phyloP scores from a whole-genome alignment of 352 stramenopile species.

The Pythium aristosporum region DNA sequence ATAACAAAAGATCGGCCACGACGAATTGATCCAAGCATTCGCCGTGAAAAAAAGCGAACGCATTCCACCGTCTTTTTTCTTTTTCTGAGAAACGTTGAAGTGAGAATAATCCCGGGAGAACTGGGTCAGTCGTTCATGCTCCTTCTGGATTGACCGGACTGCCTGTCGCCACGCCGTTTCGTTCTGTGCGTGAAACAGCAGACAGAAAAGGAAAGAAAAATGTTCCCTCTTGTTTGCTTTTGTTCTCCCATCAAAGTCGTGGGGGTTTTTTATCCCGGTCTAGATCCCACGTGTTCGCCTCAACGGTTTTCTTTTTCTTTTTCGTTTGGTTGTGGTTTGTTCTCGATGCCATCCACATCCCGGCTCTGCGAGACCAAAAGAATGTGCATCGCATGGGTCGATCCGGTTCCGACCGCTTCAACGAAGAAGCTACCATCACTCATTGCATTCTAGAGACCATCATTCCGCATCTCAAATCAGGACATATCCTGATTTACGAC shows the following conservation, averaged over 20 bases:
- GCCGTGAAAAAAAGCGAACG: no score
- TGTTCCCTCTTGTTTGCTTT: not conserved
- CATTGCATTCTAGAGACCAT: slow-evolving; percentile 6
- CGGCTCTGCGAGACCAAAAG: not conserved
- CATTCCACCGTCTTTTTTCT: no score
- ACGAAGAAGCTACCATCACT: slow-evolving; percentile 22
- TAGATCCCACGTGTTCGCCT: not conserved
- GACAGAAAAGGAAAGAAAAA: no score
- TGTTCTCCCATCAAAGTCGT: not conserved
- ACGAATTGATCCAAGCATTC: no score
- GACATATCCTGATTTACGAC: slow-evolving; percentile 1
- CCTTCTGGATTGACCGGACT: no score
- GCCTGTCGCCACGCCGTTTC: no score
- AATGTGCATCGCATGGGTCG: slow-evolving; percentile 7
- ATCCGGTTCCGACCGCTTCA: slow-evolving; percentile 17
- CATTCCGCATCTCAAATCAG: not conserved
- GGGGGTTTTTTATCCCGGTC: no score
- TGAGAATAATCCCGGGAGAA: no score
- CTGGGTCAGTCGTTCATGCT: no score
- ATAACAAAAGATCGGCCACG: not conserved
- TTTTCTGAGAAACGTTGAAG: no score
- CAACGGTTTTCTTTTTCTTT: slow-evolving; percentile 6
- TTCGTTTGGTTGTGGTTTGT: slow-evolving; percentile 4
- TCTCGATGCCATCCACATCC: slow-evolving; percentile 10
- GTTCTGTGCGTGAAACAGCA: no score